These are phyloP conservation scores for Colletotrichum godetiae DNA, from an alignment of 2,329 filamentous ascomycete genomes.

Conservation along the genomic window DNA sequence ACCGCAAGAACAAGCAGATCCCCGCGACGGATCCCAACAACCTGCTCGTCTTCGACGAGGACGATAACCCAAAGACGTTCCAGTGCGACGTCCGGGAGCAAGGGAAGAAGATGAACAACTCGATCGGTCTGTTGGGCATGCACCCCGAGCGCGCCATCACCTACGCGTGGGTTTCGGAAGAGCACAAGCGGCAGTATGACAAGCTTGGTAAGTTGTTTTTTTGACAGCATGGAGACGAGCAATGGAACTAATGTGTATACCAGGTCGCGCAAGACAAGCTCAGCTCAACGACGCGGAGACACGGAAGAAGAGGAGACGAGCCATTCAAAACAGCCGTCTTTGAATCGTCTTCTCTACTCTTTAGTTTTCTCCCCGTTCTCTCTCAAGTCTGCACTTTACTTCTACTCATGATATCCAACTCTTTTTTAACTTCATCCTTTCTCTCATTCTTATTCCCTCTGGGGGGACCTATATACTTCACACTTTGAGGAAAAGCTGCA, in stretches of 20 bases:
- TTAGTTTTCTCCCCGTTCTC: background rate
- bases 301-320: slow-evolving; percentile 33
- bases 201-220: slow-evolving; percentile 41
- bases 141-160: slow-evolving; percentile 47
- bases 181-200: slow-evolving; percentile 40
- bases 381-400: background rate
- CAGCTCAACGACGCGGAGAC: slow-evolving; percentile 34
- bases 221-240: background rate
- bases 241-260: background rate
- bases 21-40: slow-evolving; percentile 33
- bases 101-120: slow-evolving; percentile 38
- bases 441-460: background rate
- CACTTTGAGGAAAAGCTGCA: background rate
- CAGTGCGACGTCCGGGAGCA: slow-evolving; percentile 41
- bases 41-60: slow-evolving; percentile 36
- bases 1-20: slow-evolving; percentile 39
- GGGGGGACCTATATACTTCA: background rate
- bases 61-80: slow-evolving; percentile 35
- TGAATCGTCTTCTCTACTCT: background rate
- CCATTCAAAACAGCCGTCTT: slow-evolving; percentile 34
- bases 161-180: slow-evolving; percentile 45
- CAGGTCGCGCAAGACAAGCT: slow-evolving; percentile 33
- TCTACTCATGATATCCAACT: slow-evolving; percentile 27
- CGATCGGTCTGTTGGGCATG: slow-evolving; percentile 43
- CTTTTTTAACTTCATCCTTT: background rate